phyloP scores from a whole-genome alignment of 2,329 filamentous ascomycete species.

The Penicillium verrucosum region DNA sequence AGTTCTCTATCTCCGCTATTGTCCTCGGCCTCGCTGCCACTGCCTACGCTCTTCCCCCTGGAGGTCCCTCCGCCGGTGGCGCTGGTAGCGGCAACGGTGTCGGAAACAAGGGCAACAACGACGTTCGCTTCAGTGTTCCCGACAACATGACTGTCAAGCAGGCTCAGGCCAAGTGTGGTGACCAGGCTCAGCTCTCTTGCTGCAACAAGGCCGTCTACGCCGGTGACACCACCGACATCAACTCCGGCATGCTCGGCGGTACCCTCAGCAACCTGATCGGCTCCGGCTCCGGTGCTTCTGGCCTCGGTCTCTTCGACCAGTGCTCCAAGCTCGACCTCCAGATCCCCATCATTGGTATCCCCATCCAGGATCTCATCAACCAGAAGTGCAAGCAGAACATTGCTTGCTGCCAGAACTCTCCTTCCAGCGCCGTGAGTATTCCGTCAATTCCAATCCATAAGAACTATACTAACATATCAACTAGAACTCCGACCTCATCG shows the following conservation, averaged over 20 bases:
- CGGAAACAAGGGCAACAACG: slow-evolving; percentile 33
- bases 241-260: slow-evolving; percentile 33
- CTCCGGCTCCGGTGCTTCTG: slow-evolving; percentile 31
- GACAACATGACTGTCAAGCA: slow-evolving; percentile 35
- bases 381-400: slow-evolving; percentile 43
- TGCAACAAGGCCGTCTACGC: slow-evolving; percentile 40
- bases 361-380: slow-evolving; percentile 35
- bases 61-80: slow-evolving; percentile 19
- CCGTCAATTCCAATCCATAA: accelerated
- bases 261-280: slow-evolving; percentile 36
- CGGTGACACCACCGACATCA: slow-evolving; percentile 34
- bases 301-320: slow-evolving; percentile 41
- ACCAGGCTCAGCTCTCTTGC: slow-evolving; percentile 39
- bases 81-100: slow-evolving; percentile 24
- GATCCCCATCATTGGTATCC: slow-evolving; percentile 28
- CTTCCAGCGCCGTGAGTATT: slow-evolving; percentile 29
- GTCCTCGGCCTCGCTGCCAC: slow-evolving; percentile 36
- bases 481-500: slow-evolving; percentile 35
- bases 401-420: slow-evolving; percentile 40
- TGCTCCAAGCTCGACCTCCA: slow-evolving; percentile 40
- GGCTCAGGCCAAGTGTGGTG: slow-evolving; percentile 40
- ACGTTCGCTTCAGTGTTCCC: slow-evolving; percentile 35
- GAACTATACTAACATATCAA: slow-evolving; percentile 1
- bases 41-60: slow-evolving; percentile 30
- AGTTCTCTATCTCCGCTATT: slow-evolving; percentile 35